These are phyloP conservation scores for Pythium insidiosum DNA, from an alignment of 352 stramenopile species.

Conservation along the genomic window DNA sequence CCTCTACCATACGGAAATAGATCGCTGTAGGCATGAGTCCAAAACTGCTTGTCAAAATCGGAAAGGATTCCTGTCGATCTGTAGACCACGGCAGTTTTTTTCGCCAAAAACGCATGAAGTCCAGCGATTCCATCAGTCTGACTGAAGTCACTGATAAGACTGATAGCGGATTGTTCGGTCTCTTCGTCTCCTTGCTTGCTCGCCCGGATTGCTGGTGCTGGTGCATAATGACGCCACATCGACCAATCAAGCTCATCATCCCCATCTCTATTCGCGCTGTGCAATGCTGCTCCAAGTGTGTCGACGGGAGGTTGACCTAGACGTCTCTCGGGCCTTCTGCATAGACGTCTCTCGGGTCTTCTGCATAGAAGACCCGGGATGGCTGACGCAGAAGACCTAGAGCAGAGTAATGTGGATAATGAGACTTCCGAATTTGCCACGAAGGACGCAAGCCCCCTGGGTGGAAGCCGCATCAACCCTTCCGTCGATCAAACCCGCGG, in stretches of 20 bases:
- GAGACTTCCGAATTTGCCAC: too few relatives aligned
- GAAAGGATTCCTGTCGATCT: conserved; percentile 15
- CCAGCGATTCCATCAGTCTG: too few relatives aligned
- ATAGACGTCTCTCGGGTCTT: too few relatives aligned
- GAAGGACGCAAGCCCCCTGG: too few relatives aligned
- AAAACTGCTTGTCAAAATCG: conserved; percentile 15
- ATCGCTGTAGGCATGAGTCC: conserved; percentile 8
- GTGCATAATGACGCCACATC: conserved; percentile 2
- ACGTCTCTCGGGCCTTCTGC: too few relatives aligned
- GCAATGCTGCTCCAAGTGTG: background rate
- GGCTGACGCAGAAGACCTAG: too few relatives aligned
- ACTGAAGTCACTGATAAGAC: conserved; percentile 1
- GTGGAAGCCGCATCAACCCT: too few relatives aligned
- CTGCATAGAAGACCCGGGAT: too few relatives aligned
- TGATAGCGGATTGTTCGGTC: background rate
- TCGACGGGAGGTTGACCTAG: background rate
- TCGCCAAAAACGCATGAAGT: too few relatives aligned
- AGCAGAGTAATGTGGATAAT: too few relatives aligned
- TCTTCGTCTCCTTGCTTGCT: background rate
- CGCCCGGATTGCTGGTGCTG: background rate
- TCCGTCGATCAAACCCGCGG: too few relatives aligned
- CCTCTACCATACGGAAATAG: conserved; percentile 18
- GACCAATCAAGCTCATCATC: background rate
- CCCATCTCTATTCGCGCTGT: background rate
- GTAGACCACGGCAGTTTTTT: background rate